Percentiles rank a stretch among this genome's conserved stretches.
These are phyloP conservation scores for Hemileccinum rubropunctum DNA, from an alignment of 768 basidiomycete species.

Conservation along the genomic window DNA sequence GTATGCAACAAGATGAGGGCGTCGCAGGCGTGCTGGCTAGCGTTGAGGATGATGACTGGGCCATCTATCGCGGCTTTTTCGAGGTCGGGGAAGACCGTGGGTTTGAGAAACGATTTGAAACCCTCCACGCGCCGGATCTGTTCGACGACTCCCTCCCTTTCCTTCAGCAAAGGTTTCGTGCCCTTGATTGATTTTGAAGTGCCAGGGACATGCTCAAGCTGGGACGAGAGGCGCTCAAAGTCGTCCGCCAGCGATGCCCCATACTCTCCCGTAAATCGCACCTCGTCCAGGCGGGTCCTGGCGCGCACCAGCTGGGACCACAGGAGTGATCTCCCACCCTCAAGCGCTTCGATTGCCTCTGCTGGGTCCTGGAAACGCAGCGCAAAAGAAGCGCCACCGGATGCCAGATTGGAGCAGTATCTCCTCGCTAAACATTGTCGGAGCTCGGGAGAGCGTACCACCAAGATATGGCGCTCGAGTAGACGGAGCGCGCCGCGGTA, in stretches of 20 bases:
- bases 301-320: constrained; percentile 33
- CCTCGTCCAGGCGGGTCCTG: constrained; percentile 24
- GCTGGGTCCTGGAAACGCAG: constrained; percentile 20
- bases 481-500: constrained; percentile 28
- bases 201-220: constrained; percentile 12
- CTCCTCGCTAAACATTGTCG: constrained; percentile 13
- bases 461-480: constrained; percentile 17
- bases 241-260: constrained; percentile 17
- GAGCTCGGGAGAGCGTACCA: constrained; percentile 16
- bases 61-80: constrained; percentile 29
- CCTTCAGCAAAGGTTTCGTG: constrained; percentile 20
- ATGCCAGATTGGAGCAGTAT: constrained; percentile 18
- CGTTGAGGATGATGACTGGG: constrained; percentile 37
- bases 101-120: constrained; percentile 32
- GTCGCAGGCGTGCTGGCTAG: constrained; percentile 20
- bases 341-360: constrained; percentile 31
- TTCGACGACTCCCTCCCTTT: constrained; percentile 24
- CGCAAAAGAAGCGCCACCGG: constrained; percentile 27
- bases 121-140: constrained; percentile 31
- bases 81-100: constrained; percentile 23
- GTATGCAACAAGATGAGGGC: constrained; percentile 20
- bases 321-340: constrained; percentile 31
- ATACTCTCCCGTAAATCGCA: constrained; percentile 20
- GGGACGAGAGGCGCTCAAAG: constrained; percentile 20
- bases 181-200: constrained; percentile 15